A percentile compares a stretch with the other conserved stretches of the same genome.
Evolutionary conservation across 768 basidiomycete species (phyloP).

Genomic region (Artomyces pyxidatus): DNA sequence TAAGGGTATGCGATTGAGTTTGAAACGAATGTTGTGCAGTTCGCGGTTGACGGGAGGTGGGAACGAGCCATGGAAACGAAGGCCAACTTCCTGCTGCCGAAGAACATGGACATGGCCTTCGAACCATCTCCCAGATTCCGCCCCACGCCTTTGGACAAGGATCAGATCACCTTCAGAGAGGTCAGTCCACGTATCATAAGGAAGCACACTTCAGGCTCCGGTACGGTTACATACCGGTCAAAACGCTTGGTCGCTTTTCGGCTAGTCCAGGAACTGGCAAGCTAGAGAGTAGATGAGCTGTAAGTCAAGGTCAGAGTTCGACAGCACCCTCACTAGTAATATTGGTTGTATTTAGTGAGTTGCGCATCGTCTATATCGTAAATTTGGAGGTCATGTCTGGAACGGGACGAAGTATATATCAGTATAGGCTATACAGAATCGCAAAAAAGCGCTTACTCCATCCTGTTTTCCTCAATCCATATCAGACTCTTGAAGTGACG

Average conservation of each 20-base stretch:
- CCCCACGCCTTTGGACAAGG: constrained; percentile 17
- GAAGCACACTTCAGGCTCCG: constrained; percentile 4
- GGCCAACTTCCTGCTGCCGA: constrained; percentile 32
- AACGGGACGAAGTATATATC: neutral
- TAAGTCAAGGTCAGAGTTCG: neutral
- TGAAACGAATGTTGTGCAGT: constrained; percentile 47
- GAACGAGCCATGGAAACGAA: constrained; percentile 41
- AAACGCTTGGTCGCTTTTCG: constrained; percentile 50
- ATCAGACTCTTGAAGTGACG: constrained; percentile 42
- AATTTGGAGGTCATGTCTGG: constrained; percentile 23
- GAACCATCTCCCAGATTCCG: constrained; percentile 22
- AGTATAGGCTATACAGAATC: neutral
- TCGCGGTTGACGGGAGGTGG: constrained; percentile 23
- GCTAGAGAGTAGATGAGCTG: constrained; percentile 21
- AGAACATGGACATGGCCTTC: constrained; percentile 43
- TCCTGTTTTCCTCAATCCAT: constrained; percentile 41
- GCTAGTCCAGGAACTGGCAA: constrained; percentile 46
- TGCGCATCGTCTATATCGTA: constrained; percentile 33
- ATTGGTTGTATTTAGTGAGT: constrained; percentile 28
- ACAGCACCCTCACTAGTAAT: constrained; percentile 35
- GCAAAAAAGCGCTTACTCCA: constrained; percentile 16
- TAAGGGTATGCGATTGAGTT: constrained; percentile 44
- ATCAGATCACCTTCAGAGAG: constrained; percentile 29
- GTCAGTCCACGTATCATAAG: constrained; percentile 23
- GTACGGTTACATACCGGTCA: constrained; percentile 38